Base-by-base conservation (phyloP, 2,329 filamentous ascomycete species). In the Fusarium bactridioides region DNA sequence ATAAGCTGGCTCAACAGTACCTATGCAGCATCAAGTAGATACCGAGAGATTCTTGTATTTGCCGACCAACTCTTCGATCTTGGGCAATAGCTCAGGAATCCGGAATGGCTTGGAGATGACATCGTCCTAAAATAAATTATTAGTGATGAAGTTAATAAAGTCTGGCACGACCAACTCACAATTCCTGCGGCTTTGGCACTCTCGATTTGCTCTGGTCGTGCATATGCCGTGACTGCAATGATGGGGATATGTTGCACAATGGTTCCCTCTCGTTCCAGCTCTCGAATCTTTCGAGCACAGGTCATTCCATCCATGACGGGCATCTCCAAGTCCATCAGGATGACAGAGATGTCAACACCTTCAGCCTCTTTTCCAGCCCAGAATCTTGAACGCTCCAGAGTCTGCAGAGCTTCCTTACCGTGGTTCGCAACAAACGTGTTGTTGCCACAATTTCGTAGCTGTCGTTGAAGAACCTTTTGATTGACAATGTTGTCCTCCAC, bases 291-390 rank as follows among this genome's bases (percentile, higher is more conserved):
- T 45, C 87, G 85, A 18, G 92, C 90, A 70, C 92, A 94, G 5
- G 91, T 92, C 80, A 93, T 88, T 40, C 93, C 93, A 76, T 95
- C 92, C 93, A 94, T 94, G 47, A 94, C 87, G 3, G 93, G 93
- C 93, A 95, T 95, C 77, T 94, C 92, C 53, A 94, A 85, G 77
- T 95, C 93, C 92, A 95, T 94, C 10, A 95, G 80, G 18, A 95
- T 90, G 50, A 94, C 85, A 13, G 89, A 89, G 29, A 93, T 86
- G 53, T 90, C 86, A 13, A 85, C 80, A 5, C 86, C 86, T 19
- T 83, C 80, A 21, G 79, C 66, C 68, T 85, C 84, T 13, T 85
- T 81, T 19, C 85, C 85, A 27, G 79, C 78, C 89, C 89, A 90
- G 77, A 88, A 90, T 10, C 84, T 83, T 13, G 89, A 90, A 54